Evolutionary conservation across 2,329 filamentous ascomycete genomes (phyloP), one percentile per base, ranked within the genome.

Genomic region (Mariannaea elegans): DNA sequence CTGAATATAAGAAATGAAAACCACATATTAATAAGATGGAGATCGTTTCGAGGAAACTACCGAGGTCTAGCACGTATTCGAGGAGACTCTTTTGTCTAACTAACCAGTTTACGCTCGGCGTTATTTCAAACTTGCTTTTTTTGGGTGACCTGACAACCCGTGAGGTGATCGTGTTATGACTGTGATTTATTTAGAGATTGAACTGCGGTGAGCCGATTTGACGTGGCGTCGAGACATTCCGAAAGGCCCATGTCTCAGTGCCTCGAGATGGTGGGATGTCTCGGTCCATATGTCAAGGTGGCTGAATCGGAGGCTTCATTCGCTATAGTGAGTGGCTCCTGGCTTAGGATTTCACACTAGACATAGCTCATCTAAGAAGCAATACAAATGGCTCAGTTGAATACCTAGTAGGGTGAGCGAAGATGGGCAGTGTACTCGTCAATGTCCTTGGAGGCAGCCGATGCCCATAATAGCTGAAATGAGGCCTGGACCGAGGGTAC

Each of bases 191-290:
- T 39, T 8, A 44, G 23, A 18, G 23, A 23, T 13, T 16, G 21
- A 32, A 45, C 32, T 24, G 29, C 50, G 21, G 41, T 41, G 16
- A 36, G 41, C 12, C n/a, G 7, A 44, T 24, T 3, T 12, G 29
- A 45, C 6, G 31, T 36, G 39, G 50, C 50, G 23, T 18, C 34
- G 24, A 55, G 52, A 55, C 52, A 82, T 79, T 73, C 90, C 87
- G 4, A 56, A 27, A 89, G 77, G 9, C 87, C 87, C 4, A 78
- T 65, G 4, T 75, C 70, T 69, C 85, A 90, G 44, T 86, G 64
- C 0, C 72, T 70, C 1, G 77, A 68, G 8, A 86, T 86, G 12
- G 21, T 16, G 13, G 27, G 21, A 13, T 59, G 55, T 58, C 41
- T 52, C 34, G 41, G 52, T 24, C 45, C 42, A 59, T 36, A 24